A percentile compares a stretch with the other conserved stretches of the same genome.
Conservation (phyloP, 257 asterid genomes). For the Solanum etuberosum region DNA sequence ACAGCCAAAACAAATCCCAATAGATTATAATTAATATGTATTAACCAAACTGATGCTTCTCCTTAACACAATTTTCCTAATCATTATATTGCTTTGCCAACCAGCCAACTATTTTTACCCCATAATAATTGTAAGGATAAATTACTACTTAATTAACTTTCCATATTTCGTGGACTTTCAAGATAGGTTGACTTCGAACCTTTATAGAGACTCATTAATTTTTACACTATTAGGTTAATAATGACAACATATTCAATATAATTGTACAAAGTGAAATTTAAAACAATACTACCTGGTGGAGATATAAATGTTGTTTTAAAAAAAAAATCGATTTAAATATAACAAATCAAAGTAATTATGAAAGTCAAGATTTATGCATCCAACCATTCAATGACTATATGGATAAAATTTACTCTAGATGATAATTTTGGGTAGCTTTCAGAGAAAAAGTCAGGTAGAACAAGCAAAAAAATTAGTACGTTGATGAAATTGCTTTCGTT, state of each 20-base stretch:
- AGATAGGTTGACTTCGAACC: neutral
- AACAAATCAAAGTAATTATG: no score
- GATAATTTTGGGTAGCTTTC: neutral
- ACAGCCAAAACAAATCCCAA: neutral
- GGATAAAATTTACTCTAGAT: neutral
- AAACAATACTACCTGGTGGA: no score
- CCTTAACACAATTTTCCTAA: neutral
- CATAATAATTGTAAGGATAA: neutral
- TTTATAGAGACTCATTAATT: neutral
- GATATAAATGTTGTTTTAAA: no score
- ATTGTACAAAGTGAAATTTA: no score
- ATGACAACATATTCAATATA: neutral
- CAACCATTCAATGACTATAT: neutral
- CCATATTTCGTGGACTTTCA: neutral
- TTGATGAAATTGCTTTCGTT: neutral
- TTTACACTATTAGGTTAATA: neutral
- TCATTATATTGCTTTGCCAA: neutral
- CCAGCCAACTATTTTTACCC: neutral
- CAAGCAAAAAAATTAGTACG: neutral
- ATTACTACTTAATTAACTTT: neutral
- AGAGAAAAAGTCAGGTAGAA: neutral
- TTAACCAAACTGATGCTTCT: neutral
- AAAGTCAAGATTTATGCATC: neutral
- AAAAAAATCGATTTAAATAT: rapidly evolving
- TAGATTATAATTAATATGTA: neutral